Conservation (phyloP, 2,329 filamentous ascomycete species). For the Pestalotiopsis fici region DNA sequence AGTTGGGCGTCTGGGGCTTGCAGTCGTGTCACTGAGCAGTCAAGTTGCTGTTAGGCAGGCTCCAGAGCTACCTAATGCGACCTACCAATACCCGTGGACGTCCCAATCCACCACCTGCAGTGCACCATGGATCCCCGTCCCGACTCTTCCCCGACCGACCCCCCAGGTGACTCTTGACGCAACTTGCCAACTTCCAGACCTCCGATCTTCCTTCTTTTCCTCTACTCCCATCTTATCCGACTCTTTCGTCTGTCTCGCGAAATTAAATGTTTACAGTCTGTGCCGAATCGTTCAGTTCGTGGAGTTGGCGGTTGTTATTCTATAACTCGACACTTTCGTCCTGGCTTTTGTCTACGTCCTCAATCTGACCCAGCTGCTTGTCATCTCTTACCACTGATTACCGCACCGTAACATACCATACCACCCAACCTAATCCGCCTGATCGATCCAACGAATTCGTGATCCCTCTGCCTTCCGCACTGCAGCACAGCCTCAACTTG, state of each 20-base stretch:
- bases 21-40: background rate
- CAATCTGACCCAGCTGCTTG: background rate
- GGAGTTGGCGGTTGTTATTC: constrained; percentile 1
- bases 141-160: background rate
- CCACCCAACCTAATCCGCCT: background rate
- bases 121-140: background rate
- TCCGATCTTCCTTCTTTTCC: background rate
- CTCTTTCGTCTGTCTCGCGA: background rate
- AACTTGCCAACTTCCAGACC: background rate
- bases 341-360: background rate
- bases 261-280: constrained; percentile 3
- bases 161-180: background rate
- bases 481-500: background rate
- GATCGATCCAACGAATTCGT: background rate
- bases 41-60: background rate
- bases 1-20: background rate
- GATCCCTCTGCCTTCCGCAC: background rate
- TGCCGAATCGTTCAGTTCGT: background rate
- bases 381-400: background rate
- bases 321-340: background rate
- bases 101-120: background rate
- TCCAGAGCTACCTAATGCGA: background rate
- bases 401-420: background rate
- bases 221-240: background rate
- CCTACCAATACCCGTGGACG: background rate